These are phyloP conservation scores for Plectosphaerella cucumerina DNA, from an alignment of 2,329 filamentous ascomycete genomes.

Conservation along the genomic window DNA sequence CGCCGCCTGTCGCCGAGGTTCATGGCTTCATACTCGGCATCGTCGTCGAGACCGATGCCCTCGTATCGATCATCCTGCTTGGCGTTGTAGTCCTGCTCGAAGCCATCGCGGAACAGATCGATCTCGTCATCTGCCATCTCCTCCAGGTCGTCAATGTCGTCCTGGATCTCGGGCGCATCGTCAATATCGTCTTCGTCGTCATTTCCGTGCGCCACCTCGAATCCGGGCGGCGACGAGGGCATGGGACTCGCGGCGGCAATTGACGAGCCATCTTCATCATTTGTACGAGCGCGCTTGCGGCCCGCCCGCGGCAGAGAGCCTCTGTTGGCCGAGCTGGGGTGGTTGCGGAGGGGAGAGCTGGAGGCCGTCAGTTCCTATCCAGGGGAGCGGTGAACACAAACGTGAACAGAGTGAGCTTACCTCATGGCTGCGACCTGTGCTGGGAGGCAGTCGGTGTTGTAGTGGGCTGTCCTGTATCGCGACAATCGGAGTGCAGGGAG, in stretches of 20 bases:
- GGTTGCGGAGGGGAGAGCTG: constrained; percentile 79
- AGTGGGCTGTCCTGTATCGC: not conserved
- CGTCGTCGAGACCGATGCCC: constrained; percentile 70
- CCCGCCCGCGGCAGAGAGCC: constrained; percentile 50
- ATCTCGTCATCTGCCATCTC: constrained; percentile 79
- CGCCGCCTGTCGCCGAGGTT: constrained; percentile 62
- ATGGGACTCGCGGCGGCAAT: constrained; percentile 53
- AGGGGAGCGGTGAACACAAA: not conserved
- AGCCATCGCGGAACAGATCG: constrained; percentile 71
- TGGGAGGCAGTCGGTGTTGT: not conserved
- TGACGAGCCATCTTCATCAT: constrained; percentile 49
- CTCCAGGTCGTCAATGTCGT: constrained; percentile 73
- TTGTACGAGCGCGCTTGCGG: constrained; percentile 52
- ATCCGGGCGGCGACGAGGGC: constrained; percentile 62
- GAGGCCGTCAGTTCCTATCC: constrained; percentile 2
- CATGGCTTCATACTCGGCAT: constrained; percentile 68
- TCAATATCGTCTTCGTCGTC: constrained; percentile 71
- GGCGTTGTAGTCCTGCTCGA: constrained; percentile 66
- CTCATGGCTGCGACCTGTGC: constrained; percentile 20
- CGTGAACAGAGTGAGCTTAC: constrained; percentile 14
- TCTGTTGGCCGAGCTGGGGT: constrained; percentile 79
- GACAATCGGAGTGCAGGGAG: constrained; percentile 4
- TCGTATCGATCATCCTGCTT: constrained; percentile 68
- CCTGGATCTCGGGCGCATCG: constrained; percentile 67
- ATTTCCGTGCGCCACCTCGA: constrained; percentile 60